Evolutionary conservation across 306 rosid genomes (phyloP), one percentile per base, ranked within the genome.

Genomic region (Cucumis cinereus): DNA sequence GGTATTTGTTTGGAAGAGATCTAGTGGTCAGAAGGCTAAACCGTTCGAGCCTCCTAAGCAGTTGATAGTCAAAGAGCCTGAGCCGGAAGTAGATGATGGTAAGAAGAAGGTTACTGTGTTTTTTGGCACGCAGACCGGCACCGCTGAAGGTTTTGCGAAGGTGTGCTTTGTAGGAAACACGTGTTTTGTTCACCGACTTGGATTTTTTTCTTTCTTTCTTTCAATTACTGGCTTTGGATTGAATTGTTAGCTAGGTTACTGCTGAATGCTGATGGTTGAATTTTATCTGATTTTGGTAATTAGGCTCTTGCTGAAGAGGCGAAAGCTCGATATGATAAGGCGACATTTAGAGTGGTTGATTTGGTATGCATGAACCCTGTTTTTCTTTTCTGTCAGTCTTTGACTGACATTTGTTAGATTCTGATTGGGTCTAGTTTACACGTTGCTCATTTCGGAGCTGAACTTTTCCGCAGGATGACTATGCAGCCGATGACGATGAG

Each of bases 61-160:
- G 54, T 2, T 87, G 56, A 41, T 84, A 30, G 84, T 89, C 13
- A 83, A 77, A 56, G 78, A 69, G 26, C 82, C 81, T 0, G 93
- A 90, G 59, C 58, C 71, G 54, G 99, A 92, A 61, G 78, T 76
- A 0, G 99, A 92, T 17, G 97, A 90, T 40, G 99, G 99, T 13
- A 86, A 79, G 54, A 92, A 86, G 78, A 92, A 90, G 84, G 96
- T 92, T 66, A 86, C 92, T 28, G 75, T 95, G 87, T 92, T 95
- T 84, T 95, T 89, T 50, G 99, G 99, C 30, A 95, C 99, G 22
- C 99, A 95, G 81, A 95, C 99, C 67, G 99, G 99, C 3, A 92
- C 99, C 8, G 99, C 99, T 14, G 99, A 95, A 90, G 99, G 99
- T 7, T 95, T 95, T 71, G 90, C 99, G 10, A 95, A 90, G 96